Base-by-base conservation (phyloP, 2,329 filamentous ascomycete species). In the Talaromyces marneffei region DNA sequence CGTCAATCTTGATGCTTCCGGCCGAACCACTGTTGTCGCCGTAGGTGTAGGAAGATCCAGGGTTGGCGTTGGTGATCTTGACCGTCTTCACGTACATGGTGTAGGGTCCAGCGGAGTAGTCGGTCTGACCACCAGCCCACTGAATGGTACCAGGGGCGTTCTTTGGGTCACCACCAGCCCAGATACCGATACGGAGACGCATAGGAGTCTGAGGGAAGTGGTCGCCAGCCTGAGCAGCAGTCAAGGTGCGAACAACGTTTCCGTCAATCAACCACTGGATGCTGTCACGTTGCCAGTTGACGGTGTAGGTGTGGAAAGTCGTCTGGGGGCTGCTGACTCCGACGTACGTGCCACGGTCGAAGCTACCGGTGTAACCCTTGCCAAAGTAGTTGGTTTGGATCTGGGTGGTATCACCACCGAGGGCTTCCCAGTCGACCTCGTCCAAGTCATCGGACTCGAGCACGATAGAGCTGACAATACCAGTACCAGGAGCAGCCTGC, bases 301-400 rank as follows among this genome's bases (percentile, higher is more conserved):
- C 62, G 50, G 74, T 73, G 70, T 80, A 80, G 31, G 77, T 80
- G 68, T 79, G 75, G 69, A 75, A 78, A 37, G 64, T 65, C 27
- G 72, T 69, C 65, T 79, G 76, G 61, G 89, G 93, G 69, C 82
- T 77, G 65, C 78, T 67, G 70, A 87, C 79, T 1, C 84, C 77
- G 74, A 92, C 88, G 74, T 90, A 92, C 62, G 89, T 88, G 64
- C 88, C 92, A 62, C 93, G 89, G 77, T 96, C 91, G 79, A 94
- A 96, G 3, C 70, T 67, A 27, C 84, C 87, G 0, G 90, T 92
- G 68, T 91, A 83, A 60, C 93, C 94, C 78, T 97, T 97, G 75
- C 92, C 91, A 69, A 97, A 99, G 79, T 96, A 99, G 78, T 99
- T 97, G 69, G 88, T 90, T 77, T 97, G 92, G 35, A 78, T 72